A percentile compares a stretch with the other conserved stretches of the same genome.
Evolutionary conservation across 495 filamentous ascomycete species (phyloP).

Genomic region (Trichodelitschia bisporula): DNA sequence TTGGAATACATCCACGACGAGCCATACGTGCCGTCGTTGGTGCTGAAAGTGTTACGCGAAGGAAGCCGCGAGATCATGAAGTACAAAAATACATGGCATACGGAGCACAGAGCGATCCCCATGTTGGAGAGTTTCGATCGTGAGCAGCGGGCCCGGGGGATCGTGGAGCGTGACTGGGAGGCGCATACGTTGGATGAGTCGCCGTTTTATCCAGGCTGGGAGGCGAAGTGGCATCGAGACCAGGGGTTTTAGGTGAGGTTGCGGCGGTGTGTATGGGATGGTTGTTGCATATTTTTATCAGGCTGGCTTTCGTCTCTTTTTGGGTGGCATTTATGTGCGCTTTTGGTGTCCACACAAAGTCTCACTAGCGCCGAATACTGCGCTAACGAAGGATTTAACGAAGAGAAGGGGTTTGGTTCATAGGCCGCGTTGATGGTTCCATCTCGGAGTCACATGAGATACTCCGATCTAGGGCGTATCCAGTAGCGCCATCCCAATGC

Average conservation of each 20-base stretch:
- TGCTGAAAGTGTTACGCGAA: conserved; percentile 41
- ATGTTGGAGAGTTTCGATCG: conserved; percentile 36
- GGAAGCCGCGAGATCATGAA: conserved; percentile 54
- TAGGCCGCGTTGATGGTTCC: no score
- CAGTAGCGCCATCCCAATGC: no score
- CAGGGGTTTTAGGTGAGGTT: conserved; percentile 44
- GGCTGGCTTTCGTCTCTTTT: no score
- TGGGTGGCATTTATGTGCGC: no score
- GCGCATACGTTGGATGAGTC: conserved; percentile 54
- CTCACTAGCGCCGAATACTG: no score
- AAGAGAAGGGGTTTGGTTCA: no score
- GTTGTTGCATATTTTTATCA: no score
- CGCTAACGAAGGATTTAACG: no score
- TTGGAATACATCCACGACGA: conserved; percentile 50
- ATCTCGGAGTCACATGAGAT: no score
- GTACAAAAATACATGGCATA: conserved; percentile 74
- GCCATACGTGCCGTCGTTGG: conserved; percentile 41
- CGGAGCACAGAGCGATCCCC: conserved; percentile 50
- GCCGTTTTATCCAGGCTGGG: conserved; percentile 65
- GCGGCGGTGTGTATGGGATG: no score
- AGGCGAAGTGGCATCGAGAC: conserved; percentile 55
- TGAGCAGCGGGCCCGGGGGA: conserved; percentile 43
- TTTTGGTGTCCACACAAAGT: no score
- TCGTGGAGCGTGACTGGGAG: conserved; percentile 41
- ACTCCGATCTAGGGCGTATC: no score